Conservation (phyloP, 2,329 filamentous ascomycete genomes). For the Fusarium pseudograminearum region DNA sequence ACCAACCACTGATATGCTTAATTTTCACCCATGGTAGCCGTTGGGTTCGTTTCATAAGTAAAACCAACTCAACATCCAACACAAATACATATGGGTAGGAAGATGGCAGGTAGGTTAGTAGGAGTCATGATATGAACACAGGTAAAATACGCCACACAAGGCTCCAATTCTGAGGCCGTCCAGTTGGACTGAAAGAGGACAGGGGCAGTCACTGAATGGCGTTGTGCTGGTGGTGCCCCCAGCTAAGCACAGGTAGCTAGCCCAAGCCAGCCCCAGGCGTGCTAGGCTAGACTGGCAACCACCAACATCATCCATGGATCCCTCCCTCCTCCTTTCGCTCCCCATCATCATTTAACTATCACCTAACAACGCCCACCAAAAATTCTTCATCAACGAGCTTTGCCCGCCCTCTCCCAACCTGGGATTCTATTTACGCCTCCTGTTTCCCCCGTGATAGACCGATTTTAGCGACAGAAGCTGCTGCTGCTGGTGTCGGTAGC, state of each 20-base stretch:
- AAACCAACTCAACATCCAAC: no score
- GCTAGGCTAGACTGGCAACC: constrained; percentile 31
- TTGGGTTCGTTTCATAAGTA: background rate
- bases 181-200: constrained; percentile 30
- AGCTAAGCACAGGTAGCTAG: constrained; percentile 12
- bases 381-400: constrained; percentile 37
- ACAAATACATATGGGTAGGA: background rate
- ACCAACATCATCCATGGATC: constrained; percentile 33
- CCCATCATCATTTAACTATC: constrained; percentile 39
- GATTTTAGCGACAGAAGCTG: constrained; percentile 28
- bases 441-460: constrained; percentile 28
- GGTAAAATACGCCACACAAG: constrained; percentile 36
- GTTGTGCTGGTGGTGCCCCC: constrained; percentile 17
- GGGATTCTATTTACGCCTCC: constrained; percentile 3
- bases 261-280: constrained; percentile 14
- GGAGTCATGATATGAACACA: background rate
- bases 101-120: background rate
- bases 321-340: constrained; percentile 39
- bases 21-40: background rate
- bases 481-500: constrained; percentile 42
- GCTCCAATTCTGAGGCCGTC: constrained; percentile 23
- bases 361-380: constrained; percentile 42
- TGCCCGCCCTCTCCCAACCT: constrained; percentile 7
- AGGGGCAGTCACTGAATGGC: constrained; percentile 23
- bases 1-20: background rate